Evolutionary conservation across 164 flowering plant genomes (phyloP), one percentile per base, ranked within the genome.

Genomic region (Annona cherimola): DNA sequence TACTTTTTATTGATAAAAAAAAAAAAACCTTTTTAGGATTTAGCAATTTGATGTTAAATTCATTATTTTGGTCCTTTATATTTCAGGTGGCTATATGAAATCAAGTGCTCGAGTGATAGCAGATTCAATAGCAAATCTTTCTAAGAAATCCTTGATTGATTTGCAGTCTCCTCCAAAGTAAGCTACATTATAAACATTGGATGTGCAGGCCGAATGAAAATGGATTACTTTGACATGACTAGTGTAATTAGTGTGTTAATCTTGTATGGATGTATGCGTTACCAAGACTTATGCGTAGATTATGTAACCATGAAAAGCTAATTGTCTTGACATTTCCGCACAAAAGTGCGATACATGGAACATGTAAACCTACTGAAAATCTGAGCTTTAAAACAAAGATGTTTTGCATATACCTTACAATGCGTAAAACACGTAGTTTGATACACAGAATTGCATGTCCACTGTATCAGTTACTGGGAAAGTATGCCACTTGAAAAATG

Each of bases 11-110:
- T 1, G 35, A 26, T 26, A 26, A 26, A 26, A 26, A 26, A 26
- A 26, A 26, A 26, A 26, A 26, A 1, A 16, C 5, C 2, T 2
- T 54, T 61, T 26, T 40, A 60, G 45, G 54, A 59, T 55, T 54
- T 42, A 18, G 16, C 63, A 42, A 57, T 44, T 54, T 62, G 41
- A 68, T 62, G 4, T 67, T 7, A 12, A n/a, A 40, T 42, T 39
- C 44, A 43, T 62, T 9, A 55, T 50, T 39, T 50, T 40, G 3
- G 45, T 16, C 41, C 45, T 68, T 67, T 46, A n/a, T 77, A 67
- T 77, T 77, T 70, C 88, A 94, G 97, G 99, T 81, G 97, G 99
- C 66, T 94, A 92, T 78, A 89, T 90, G 97, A 94, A 89, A 75
- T 86, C 95, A 63, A 92, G 93, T 75, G 97, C 99, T 1, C 80